phyloP scores from a whole-genome alignment of 163 green algal genomes.

The Scenedesmus sp. region DNA sequence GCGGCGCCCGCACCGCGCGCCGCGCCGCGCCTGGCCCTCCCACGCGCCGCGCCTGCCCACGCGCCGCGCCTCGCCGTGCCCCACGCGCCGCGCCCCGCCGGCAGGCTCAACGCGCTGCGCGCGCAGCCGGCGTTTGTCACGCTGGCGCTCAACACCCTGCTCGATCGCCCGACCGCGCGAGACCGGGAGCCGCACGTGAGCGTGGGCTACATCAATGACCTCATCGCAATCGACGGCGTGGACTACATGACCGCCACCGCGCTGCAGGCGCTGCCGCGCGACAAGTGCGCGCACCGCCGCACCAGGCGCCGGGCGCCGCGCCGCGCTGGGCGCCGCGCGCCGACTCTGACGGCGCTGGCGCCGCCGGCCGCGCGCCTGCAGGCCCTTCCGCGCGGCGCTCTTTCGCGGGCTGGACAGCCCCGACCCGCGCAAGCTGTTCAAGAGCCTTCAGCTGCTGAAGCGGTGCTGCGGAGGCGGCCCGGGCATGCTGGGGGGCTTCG shows the following conservation, averaged over 20 bases:
- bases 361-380: background rate
- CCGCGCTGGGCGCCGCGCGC: background rate
- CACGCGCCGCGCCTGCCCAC: no score
- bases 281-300: background rate
- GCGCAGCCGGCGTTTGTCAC: constrained; percentile 26
- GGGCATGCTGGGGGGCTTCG: constrained; percentile 12
- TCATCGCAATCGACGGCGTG: constrained; percentile 7
- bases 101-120: constrained; percentile 9
- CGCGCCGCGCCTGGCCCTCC: no score
- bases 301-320: no score
- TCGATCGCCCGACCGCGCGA: background rate
- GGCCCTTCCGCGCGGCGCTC: background rate
- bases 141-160: constrained; percentile 8
- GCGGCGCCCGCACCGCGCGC: no score
- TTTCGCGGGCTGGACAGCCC: background rate
- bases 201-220: constrained; percentile 33
- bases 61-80: no score
- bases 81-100: no score
- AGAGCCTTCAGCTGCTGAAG: constrained; percentile 31
- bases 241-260: constrained; percentile 17
- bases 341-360: background rate
- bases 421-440: constrained; percentile 24
- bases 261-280: constrained; percentile 7
- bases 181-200: constrained; percentile 24
- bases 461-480: constrained; percentile 8